Evolutionary conservation across 352 stramenopile species (phyloP).

Genomic region (Phytopythium mirpurense): DNA sequence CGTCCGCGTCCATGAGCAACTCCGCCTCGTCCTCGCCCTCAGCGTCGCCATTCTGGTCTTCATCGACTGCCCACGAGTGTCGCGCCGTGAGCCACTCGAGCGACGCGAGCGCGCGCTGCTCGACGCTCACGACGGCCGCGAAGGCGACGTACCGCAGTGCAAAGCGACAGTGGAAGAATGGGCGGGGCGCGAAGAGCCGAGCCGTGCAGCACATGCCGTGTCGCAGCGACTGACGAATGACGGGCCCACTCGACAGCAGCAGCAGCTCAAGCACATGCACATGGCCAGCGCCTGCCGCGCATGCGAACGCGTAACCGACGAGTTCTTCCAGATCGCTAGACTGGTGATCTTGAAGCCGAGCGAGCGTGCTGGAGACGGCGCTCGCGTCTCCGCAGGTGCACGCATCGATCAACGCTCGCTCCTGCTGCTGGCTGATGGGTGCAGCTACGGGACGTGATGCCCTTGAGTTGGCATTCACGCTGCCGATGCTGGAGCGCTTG

Average conservation of each 20-base stretch:
- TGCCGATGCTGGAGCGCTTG: background rate
- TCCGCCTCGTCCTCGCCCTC: background rate
- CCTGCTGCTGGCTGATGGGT: background rate
- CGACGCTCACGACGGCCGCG: constrained; percentile 31
- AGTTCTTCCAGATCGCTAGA: constrained; percentile 12
- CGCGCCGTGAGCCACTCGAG: constrained; percentile 22
- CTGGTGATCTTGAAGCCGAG: background rate
- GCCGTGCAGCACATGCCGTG: constrained; percentile 31
- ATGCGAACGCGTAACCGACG: constrained; percentile 15
- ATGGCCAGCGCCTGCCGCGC: constrained; percentile 9
- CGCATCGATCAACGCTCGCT: constrained; percentile 1
- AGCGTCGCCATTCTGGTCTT: background rate
- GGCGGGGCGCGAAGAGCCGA: constrained; percentile 22
- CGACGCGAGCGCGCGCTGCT: constrained; percentile 29
- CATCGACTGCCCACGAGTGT: background rate
- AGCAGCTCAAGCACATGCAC: constrained; percentile 10
- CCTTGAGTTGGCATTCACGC: background rate
- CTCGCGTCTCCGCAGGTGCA: background rate
- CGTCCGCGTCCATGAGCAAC: constrained; percentile 33
- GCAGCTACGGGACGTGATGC: background rate
- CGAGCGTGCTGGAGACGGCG: background rate
- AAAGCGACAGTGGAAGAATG: constrained; percentile 24
- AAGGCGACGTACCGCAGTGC: constrained; percentile 38
- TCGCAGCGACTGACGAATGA: constrained; percentile 13
- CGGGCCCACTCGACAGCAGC: constrained; percentile 1